A percentile compares a stretch with the other conserved stretches of the same genome.
phyloP scores from a whole-genome alignment of 192 early-diverging fungal genomes.

The Pilaira anomala region DNA sequence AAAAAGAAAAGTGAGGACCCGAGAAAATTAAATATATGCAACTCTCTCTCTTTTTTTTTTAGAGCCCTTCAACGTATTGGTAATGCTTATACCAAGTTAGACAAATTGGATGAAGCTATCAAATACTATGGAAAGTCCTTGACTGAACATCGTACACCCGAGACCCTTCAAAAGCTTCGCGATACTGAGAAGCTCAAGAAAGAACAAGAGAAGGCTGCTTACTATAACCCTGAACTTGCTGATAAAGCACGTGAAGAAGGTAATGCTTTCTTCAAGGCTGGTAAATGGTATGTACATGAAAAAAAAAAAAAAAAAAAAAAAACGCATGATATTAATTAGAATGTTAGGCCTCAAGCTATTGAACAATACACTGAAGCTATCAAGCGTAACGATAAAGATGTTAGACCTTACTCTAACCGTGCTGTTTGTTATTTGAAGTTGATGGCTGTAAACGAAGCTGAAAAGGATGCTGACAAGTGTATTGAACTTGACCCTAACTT shows the following conservation, averaged over 20 bases:
- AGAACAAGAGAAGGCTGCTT: constrained; percentile 79
- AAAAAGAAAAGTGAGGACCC: constrained; percentile 2
- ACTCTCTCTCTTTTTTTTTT: not conserved
- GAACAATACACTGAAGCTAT: constrained; percentile 94
- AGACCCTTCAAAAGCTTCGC: constrained; percentile 85
- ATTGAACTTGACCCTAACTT: constrained; percentile 83
- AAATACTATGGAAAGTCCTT: constrained; percentile 90
- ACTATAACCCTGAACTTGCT: constrained; percentile 76
- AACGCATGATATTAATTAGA: no score
- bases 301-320: not conserved
- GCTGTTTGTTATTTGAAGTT: constrained; percentile 95
- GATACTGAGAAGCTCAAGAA: constrained; percentile 81
- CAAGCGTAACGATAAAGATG: constrained; percentile 90
- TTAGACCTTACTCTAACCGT: constrained; percentile 92
- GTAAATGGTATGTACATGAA: constrained; percentile 50
- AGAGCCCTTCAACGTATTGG: constrained; percentile 93
- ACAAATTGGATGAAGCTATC: constrained; percentile 83
- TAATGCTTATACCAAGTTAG: constrained; percentile 78
- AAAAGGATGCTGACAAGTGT: constrained; percentile 92
- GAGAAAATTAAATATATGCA: not conserved
- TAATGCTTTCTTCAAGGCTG: constrained; percentile 91
- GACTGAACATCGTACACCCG: constrained; percentile 92
- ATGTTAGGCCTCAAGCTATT: constrained; percentile 67
- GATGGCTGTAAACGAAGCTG: constrained; percentile 88
- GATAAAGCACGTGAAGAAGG: constrained; percentile 92